Base-by-base conservation (phyloP, 441 rosid species). In the Daphne laureola region DNA sequence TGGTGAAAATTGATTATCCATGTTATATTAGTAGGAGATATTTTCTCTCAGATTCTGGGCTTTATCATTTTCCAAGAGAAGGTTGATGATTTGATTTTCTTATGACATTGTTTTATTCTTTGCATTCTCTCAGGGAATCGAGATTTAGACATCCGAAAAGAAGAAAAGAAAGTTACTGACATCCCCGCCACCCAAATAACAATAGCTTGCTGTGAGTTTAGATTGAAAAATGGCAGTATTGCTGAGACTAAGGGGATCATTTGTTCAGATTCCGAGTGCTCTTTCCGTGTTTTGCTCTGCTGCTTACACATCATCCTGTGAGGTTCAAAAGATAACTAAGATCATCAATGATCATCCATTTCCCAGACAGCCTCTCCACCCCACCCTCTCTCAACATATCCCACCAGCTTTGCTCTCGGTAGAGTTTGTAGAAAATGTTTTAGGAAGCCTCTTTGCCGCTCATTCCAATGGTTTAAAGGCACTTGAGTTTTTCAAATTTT, bases 381-480 rank as follows among this genome's bases (percentile, higher is more conserved):
- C 82, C 11, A 49, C 63, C 38, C 70, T 87, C 36, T 26, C 51
- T 23, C 67, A 66, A 15, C 78, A 72, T 46, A 54, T 86, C 57
- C 76, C 76, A 0, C 58, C 67, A 0, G n/a, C 49, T 0, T n/a
- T 67, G 17, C 70, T 83, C 4, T 79, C 95, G 25, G 17, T 68
- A 0, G 23, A 46, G 27, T 65, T 79, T 11, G 79, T 81, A 13
- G 93, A 90, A 35, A 66, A 73, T 42, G 81, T 86, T 46, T 96
- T 92, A n/a, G 96, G 94, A 51, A 79, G 79, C 43, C 91, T 91
- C 59, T 91, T 91, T 51, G 87, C 86, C 4, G 77, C 90, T 14
- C 96, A 92, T 51, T 79, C 86, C 48, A 92, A 88, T 59, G 96
- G 96, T 27, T 81, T 92, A 12, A 91, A 91, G 68, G 96, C 95